Conservation (phyloP, 129 eudicot genomes). For the Ambrosia artemisiifolia region DNA sequence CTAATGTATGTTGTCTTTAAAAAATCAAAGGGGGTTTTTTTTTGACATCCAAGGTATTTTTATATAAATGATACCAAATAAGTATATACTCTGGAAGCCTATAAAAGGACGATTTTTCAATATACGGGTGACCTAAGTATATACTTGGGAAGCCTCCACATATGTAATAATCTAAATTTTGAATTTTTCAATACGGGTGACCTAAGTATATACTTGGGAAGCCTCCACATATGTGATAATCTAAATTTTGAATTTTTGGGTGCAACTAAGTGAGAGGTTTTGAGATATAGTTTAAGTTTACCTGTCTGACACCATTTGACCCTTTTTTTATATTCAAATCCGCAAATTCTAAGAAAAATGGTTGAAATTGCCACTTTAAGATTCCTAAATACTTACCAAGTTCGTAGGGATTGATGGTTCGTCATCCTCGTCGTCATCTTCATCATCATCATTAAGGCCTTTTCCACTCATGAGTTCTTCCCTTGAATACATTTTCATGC, state of each 20-base stretch:
- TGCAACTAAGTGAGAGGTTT: neutral
- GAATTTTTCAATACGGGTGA: too few relatives aligned
- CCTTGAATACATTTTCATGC: constrained; percentile 97
- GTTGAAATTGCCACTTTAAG: neutral
- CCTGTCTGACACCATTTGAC: neutral
- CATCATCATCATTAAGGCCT: constrained; percentile 67
- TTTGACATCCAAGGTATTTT: neutral
- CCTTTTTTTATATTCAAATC: neutral
- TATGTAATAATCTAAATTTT: too few relatives aligned
- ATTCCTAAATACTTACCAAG: constrained; percentile 43
- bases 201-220: too few relatives aligned
- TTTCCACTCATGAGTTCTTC: constrained; percentile 84
- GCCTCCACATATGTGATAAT: too few relatives aligned
- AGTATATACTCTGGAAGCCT: neutral
- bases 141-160: too few relatives aligned
- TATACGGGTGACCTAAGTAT: too few relatives aligned
- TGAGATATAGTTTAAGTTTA: neutral
- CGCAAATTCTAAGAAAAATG: neutral
- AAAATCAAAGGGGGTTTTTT: too few relatives aligned
- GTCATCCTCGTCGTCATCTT: constrained; percentile 51
- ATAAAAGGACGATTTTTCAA: too few relatives aligned
- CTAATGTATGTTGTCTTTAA: neutral
- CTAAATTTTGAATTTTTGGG: too few relatives aligned
- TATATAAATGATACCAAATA: neutral
- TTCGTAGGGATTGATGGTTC: constrained; percentile 62